Percentiles rank a stretch among this genome's conserved stretches.
Conservation (phyloP, 2,329 filamentous ascomycete genomes). For the Rosellinia necatrix region DNA sequence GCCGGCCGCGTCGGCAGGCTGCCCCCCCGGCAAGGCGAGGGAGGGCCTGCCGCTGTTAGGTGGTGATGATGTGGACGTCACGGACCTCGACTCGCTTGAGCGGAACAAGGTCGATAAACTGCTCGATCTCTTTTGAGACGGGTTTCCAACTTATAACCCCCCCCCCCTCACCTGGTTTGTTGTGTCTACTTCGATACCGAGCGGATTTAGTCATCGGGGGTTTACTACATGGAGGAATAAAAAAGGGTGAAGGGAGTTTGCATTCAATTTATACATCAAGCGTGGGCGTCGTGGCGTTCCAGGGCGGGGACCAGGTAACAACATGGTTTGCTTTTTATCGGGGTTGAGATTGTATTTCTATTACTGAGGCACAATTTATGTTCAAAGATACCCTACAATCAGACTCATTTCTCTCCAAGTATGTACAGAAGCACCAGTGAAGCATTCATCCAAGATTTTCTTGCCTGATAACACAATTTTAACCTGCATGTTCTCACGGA, state of each 20-base stretch:
- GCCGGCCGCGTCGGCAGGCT: conserved; percentile 55
- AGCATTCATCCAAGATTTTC: no score
- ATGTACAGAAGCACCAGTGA: no score
- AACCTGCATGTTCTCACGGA: no score
- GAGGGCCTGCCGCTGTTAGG: no score
- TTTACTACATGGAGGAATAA: no score
- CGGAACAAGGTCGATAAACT: conserved; percentile 49
- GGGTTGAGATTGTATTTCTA: neutral
- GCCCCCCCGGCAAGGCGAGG: conserved; percentile 29
- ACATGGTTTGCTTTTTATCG: neutral
- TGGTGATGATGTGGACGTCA: conserved; percentile 24
- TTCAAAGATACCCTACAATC: conserved; percentile 19
- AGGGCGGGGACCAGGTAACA: no score
- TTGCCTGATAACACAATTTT: no score
- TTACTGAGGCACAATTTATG: no score
- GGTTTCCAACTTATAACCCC: neutral
- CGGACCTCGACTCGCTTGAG: conserved; percentile 47
- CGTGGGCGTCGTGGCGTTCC: conserved; percentile 18
- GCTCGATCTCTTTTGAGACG: conserved; percentile 42
- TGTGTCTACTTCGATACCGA: no score
- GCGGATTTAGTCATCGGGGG: no score
- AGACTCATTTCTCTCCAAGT: neutral
- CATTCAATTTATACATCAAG: neutral
- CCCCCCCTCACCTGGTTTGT: no score
- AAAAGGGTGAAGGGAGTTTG: neutral